Base-by-base conservation (phyloP, 2,329 filamentous ascomycete species). In the Xylariaceae sp. region DNA sequence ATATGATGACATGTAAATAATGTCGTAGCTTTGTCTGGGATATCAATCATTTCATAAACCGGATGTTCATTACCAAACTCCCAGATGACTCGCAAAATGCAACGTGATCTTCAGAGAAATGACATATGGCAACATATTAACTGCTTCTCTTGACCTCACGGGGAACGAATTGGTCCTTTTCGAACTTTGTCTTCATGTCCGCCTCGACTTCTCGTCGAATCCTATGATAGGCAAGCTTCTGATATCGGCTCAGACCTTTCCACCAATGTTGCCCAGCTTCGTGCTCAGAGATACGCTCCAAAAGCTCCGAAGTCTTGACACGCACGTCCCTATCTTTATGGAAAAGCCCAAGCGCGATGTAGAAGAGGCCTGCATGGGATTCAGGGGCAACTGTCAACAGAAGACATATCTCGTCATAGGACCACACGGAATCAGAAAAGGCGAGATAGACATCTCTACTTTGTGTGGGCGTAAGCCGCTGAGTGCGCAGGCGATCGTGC, bases 211-310 rank as follows among this genome's bases (percentile, higher is more conserved):
- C 90, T 54, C 86, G 81, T 68, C 87, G 86, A 45, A 95, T 84
- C 45, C 93, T 81, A 60, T 88, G 86, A 64, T 88, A 96, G 3
- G 89, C 93, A 58, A 96, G 73, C 72, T 93, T 95, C 61, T 92
- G 87, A 66, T 97, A 99, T 42, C 90, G 80, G 52, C 91, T 94
- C 45, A 99, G 75, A 31, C 84, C 83, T 59, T 81, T 84, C 90
- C 93, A 99, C 80, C 94, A 97, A 71, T 97, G 90, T 64, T 91
- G 82, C 1, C 94, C 94, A 10, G 91, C 94, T 65, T 95, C 88
- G 71, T 99, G 93, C 51, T 87, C 85, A 60, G 85, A 82, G 49
- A 99, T 85, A 18, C 91, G 81, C 60, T 93, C 90, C 18, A 99
- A 71, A 34, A 99, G 73, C 55, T 89, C 89, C 1, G 90, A 87